These are phyloP conservation scores for Leccinum uliginosum DNA, from an alignment of 768 basidiomycete species.

Conservation along the genomic window DNA sequence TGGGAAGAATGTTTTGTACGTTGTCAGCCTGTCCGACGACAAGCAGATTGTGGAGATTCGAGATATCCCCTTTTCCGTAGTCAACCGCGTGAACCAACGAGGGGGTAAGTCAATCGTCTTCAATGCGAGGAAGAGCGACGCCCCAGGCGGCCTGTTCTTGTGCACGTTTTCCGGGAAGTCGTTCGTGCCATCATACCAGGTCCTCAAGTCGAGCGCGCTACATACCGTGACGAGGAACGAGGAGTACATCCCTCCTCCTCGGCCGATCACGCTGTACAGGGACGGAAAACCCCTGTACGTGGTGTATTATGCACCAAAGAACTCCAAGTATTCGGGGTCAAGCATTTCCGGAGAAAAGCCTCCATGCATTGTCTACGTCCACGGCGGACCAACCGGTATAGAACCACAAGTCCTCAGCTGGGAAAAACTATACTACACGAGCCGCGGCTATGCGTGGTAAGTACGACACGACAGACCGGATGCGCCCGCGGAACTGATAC, in stretches of 20 bases:
- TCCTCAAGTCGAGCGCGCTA: constrained; percentile 25
- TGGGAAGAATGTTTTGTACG: constrained; percentile 34
- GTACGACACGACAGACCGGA: constrained; percentile 1
- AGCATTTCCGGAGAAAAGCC: constrained; percentile 52
- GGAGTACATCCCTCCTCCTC: constrained; percentile 43
- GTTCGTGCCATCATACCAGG: constrained; percentile 19
- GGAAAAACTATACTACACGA: constrained; percentile 63
- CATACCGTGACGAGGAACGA: constrained; percentile 10
- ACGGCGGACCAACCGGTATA: constrained; percentile 67
- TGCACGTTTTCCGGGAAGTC: constrained; percentile 24
- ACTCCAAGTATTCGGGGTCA: constrained; percentile 52
- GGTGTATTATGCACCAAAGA: constrained; percentile 64
- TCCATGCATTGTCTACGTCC: constrained; percentile 60
- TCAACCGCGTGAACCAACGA: constrained; percentile 23
- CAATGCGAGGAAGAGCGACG: constrained; percentile 31
- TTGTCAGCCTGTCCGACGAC: constrained; percentile 24
- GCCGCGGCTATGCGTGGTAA: constrained; percentile 69
- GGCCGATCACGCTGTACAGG: constrained; percentile 41
- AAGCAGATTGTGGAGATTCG: constrained; percentile 23
- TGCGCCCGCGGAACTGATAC: neutral
- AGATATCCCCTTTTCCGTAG: constrained; percentile 33
- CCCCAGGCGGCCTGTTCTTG: constrained; percentile 28
- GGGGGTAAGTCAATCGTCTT: constrained; percentile 30
- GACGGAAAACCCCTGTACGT: constrained; percentile 47
- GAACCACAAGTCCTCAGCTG: constrained; percentile 46